Base-by-base conservation (phyloP, 2,329 filamentous ascomycete species). In the Alternaria viburni region DNA sequence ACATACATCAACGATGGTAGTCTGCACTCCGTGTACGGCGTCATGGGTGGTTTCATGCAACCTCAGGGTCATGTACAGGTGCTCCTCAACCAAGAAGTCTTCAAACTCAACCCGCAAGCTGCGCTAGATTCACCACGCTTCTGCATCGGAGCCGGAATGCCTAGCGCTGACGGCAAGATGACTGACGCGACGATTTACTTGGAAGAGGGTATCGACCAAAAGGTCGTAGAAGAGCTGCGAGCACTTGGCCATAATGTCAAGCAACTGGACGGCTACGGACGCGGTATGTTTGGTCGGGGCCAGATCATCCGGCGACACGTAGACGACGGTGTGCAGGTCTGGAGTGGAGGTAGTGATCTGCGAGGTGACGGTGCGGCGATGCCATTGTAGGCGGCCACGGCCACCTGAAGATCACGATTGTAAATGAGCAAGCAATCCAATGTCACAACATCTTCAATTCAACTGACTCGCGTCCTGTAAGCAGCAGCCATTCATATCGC, bases 1-100 rank as follows among this genome's bases (percentile, higher is more conserved):
- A 98, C 96, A 0, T 93, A 96, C 70, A 78, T 88, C 17, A 82
- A 83, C 5, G 93, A 96, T 71, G 88, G 88, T 25, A 90, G 87
- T 52, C 82, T 98, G 60, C 92, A 97, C 79, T 91, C 89, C 5
- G 91, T 97, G 0, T 97, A 95, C 74, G 96, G 96, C 57, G 95
- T 98, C 64, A 98, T 98, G 96, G 96, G 96, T 56, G 95, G 93
- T 3, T 98, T 96, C 81, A 98, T 98, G 92, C 96, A 99, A 82
- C 96, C 96, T 0, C 96, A 98, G 80, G 96, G 95, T 21, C 96
- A 98, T 64, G 90, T 98, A 0, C 96, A 98, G 80, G 93, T 97
- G 0, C 82, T 99, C 10, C 84, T 98, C 2, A 97, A 96, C 69
- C 94, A 97, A 87, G 81, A 97, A 0, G 88, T 93, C 0, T 97